Conservation (phyloP, 2,329 filamentous ascomycete genomes). For the Podosphaera xanthii region DNA sequence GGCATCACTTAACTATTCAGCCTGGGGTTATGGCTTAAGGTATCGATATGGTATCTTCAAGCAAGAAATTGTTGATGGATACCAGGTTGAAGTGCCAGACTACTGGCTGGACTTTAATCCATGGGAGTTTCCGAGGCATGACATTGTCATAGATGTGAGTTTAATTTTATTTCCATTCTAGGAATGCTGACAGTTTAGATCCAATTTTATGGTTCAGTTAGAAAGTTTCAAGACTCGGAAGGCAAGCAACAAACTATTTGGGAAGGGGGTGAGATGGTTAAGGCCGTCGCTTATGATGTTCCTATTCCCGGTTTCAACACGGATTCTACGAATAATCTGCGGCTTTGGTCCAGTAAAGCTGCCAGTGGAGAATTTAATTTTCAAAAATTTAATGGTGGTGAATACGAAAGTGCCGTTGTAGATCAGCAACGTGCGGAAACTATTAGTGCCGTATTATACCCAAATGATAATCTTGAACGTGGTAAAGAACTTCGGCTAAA, state of each 20-base stretch:
- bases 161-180: conserved; percentile 13
- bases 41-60: conserved; percentile 99
- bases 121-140: conserved; percentile 93
- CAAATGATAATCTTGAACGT: conserved; percentile 88
- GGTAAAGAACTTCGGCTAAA: conserved; percentile 95
- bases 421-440: conserved; percentile 98
- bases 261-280: conserved; percentile 85
- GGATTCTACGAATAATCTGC: conserved; percentile 80
- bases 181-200: conserved; percentile 23
- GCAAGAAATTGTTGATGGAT: conserved; percentile 94
- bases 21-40: conserved; percentile 89
- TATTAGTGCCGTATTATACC: conserved; percentile 90
- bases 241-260: conserved; percentile 57
- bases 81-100: conserved; percentile 93
- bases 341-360: conserved; percentile 93
- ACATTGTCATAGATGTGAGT: conserved; percentile 69
- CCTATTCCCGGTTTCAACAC: conserved; percentile 80
- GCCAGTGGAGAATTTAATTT: conserved; percentile 97
- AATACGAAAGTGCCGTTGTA: conserved; percentile 90
- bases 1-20: conserved; percentile 81
- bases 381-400: conserved; percentile 95
- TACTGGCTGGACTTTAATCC: conserved; percentile 99
- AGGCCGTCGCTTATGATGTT: conserved; percentile 83
- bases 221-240: conserved; percentile 48
- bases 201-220: conserved; percentile 80